Evolutionary conservation across 805 yeast genomes (phyloP).

Genomic region (Candida maris): DNA sequence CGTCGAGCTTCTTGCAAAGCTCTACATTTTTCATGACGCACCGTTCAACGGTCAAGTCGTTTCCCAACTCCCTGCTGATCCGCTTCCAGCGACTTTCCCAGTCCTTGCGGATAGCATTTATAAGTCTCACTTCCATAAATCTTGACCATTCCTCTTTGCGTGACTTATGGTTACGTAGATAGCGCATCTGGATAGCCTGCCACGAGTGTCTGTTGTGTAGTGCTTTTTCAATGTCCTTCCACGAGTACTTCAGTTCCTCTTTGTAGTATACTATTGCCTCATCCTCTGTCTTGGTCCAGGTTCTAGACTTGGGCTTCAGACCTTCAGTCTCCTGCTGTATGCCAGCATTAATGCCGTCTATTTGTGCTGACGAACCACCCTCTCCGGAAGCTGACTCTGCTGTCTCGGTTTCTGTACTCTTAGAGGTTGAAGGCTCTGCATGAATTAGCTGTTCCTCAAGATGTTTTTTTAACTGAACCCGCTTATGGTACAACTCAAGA

Average conservation of each 20-base stretch:
- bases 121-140: constrained; percentile 31
- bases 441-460: constrained; percentile 12
- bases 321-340: constrained; percentile 4
- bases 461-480: constrained; percentile 24
- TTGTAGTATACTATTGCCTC: constrained; percentile 34
- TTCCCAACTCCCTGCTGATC: constrained; percentile 31
- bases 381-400: constrained; percentile 4
- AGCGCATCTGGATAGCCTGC: constrained; percentile 48
- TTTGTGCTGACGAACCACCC: constrained; percentile 2
- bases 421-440: not conserved
- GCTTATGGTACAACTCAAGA: constrained; percentile 28
- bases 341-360: constrained; percentile 3
- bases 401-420: constrained; percentile 3
- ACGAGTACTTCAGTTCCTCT: constrained; percentile 34
- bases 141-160: constrained; percentile 34
- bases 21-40: constrained; percentile 30
- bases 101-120: constrained; percentile 33
- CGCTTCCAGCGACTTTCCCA: constrained; percentile 41
- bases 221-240: constrained; percentile 36
- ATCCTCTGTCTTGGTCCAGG: constrained; percentile 37
- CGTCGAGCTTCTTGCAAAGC: constrained; percentile 30
- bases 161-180: constrained; percentile 37
- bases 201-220: constrained; percentile 35
- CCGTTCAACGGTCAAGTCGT: constrained; percentile 28
- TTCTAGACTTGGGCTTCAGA: constrained; percentile 11